Percentiles rank a stretch among this genome's conserved stretches.
These are phyloP conservation scores for Globisporangium nunn DNA, from an alignment of 352 stramenopile species.

Conservation along the genomic window DNA sequence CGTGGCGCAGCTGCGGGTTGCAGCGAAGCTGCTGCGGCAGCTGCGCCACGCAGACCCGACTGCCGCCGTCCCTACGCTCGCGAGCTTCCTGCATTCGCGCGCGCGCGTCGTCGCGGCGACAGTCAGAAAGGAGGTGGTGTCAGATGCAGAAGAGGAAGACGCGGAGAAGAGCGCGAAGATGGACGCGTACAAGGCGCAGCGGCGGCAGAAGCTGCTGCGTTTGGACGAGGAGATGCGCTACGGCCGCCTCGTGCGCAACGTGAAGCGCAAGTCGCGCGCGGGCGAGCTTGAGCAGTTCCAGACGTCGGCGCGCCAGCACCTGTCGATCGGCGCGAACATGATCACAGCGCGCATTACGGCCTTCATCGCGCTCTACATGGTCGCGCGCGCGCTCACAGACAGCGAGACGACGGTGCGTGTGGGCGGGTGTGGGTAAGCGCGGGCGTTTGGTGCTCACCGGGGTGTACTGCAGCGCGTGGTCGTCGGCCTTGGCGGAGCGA, in stretches of 20 bases:
- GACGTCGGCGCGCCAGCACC: constrained; percentile 63
- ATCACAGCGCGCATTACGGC: constrained; percentile 71
- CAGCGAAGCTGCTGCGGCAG: constrained; percentile 2
- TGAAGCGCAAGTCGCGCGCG: constrained; percentile 38
- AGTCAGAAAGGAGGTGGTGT: too few species aligned
- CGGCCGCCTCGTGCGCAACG: constrained; percentile 61
- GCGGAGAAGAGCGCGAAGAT: not conserved
- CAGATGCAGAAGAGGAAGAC: constrained; percentile 6
- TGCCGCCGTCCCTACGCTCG: constrained; percentile 2
- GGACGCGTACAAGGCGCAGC: constrained; percentile 35
- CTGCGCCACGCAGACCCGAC: constrained; percentile 1
- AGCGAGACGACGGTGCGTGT: constrained; percentile 68
- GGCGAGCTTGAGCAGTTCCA: constrained; percentile 50
- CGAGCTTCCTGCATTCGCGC: constrained; percentile 8
- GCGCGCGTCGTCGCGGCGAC: not conserved
- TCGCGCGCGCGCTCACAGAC: constrained; percentile 51
- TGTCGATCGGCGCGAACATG: constrained; percentile 84
- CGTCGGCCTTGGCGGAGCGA: constrained; percentile 53
- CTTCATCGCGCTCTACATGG: constrained; percentile 78
- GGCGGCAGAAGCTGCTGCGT: constrained; percentile 55
- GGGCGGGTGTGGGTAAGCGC: not conserved
- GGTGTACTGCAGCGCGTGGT: constrained; percentile 40
- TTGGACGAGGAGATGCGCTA: constrained; percentile 81
- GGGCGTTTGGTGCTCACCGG: not conserved
- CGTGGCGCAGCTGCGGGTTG: constrained; percentile 6